A percentile compares a stretch with the other conserved stretches of the same genome.
These are phyloP conservation scores for Neurospora terricola DNA, from an alignment of 495 filamentous ascomycete species.

Conservation along the genomic window DNA sequence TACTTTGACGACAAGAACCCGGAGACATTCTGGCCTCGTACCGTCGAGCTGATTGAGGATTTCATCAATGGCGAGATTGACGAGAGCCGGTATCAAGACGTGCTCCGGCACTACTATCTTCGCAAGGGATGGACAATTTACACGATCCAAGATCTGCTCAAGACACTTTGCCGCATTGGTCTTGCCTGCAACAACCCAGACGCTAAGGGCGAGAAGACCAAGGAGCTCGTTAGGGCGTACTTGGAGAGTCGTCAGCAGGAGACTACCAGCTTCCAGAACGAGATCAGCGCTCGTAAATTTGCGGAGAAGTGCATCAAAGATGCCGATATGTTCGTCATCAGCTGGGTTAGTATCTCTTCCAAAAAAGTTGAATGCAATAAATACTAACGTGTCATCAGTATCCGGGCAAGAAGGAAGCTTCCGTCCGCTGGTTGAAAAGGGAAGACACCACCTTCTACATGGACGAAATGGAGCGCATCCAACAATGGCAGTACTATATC, in stretches of 20 bases:
- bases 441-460: constrained; percentile 74
- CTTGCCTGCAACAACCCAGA: constrained; percentile 67
- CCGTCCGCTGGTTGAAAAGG: constrained; percentile 60
- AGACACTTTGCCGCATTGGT: constrained; percentile 63
- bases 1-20: constrained; percentile 35
- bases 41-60: constrained; percentile 63
- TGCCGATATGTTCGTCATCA: constrained; percentile 77
- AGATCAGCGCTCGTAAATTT: constrained; percentile 77
- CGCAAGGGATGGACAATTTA: constrained; percentile 84
- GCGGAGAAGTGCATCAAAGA: constrained; percentile 82
- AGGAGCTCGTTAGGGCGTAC: constrained; percentile 74
- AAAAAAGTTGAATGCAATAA: constrained; percentile 5
- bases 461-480: constrained; percentile 46
- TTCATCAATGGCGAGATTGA: constrained; percentile 80
- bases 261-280: constrained; percentile 71
- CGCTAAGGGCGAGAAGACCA: constrained; percentile 73
- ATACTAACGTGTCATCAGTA: constrained; percentile 30
- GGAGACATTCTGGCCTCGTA: constrained; percentile 41
- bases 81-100: constrained; percentile 71
- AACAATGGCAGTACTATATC: constrained; percentile 85
- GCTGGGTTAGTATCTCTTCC: constrained; percentile 53
- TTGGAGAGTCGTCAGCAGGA: constrained; percentile 69
- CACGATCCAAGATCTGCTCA: constrained; percentile 75
- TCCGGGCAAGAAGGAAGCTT: constrained; percentile 47
- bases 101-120: constrained; percentile 79